A percentile compares a stretch with the other conserved stretches of the same genome.
phyloP scores from a whole-genome alignment of 2,329 filamentous ascomycete species.

The Fusarium subtropicale region DNA sequence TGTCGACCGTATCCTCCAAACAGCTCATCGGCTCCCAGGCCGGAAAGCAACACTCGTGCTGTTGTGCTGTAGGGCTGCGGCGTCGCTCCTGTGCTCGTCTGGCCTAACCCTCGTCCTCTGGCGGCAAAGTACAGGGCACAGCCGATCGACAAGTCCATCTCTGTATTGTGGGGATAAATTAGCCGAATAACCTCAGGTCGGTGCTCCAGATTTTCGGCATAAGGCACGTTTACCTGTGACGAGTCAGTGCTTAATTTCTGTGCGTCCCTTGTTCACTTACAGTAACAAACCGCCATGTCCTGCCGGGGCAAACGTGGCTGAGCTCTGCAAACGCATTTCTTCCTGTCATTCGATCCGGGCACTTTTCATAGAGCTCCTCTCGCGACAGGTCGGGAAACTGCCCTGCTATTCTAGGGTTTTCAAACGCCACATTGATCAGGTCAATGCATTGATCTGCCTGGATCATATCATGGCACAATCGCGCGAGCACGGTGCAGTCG shows the following conservation, averaged over 20 bases:
- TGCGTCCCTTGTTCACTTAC: slow-evolving; percentile 54
- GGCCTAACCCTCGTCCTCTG: slow-evolving; percentile 71
- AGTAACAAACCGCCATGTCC: slow-evolving; percentile 85
- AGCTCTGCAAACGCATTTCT: slow-evolving; percentile 84
- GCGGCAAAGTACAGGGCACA: slow-evolving; percentile 95
- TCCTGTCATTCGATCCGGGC: slow-evolving; percentile 90
- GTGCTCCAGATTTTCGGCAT: slow-evolving; percentile 76
- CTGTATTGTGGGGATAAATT: slow-evolving; percentile 94
- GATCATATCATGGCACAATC: slow-evolving; percentile 81
- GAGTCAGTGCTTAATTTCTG: slow-evolving; percentile 1
- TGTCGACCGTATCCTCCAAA: slow-evolving; percentile 95
- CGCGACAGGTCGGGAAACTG: slow-evolving; percentile 56
- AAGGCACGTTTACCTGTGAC: slow-evolving; percentile 80
- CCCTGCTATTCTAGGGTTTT: slow-evolving; percentile 83
- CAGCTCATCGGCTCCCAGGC: slow-evolving; percentile 93
- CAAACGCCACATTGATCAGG: slow-evolving; percentile 94
- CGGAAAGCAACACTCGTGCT: slow-evolving; percentile 88
- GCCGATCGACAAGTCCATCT: slow-evolving; percentile 98
- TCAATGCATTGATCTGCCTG: slow-evolving; percentile 78
- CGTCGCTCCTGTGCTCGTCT: slow-evolving; percentile 46
- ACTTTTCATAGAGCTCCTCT: slow-evolving; percentile 75
- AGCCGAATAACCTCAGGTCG: slow-evolving; percentile 76
- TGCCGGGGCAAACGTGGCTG: slow-evolving; percentile 71
- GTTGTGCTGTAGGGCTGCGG: slow-evolving; percentile 69
- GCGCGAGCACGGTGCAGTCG: slow-evolving; percentile 89